Conservation (phyloP, 768 basidiomycete genomes). For the Boletus edulis region DNA sequence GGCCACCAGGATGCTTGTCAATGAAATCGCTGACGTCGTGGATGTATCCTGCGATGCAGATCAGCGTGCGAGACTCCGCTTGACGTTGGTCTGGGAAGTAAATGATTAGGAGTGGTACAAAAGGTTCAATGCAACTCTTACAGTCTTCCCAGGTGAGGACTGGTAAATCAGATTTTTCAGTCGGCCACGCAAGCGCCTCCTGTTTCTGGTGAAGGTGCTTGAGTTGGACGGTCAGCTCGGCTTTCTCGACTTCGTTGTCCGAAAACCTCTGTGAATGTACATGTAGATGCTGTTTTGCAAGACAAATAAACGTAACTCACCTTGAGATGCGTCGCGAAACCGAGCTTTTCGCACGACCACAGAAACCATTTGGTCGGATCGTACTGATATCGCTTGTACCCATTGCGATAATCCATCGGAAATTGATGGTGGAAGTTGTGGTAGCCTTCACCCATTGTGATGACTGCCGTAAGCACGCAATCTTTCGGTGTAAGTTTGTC, state of each 20-base stretch:
- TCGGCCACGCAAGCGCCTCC: constrained; percentile 74
- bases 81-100: constrained; percentile 65
- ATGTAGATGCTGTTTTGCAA: neutral
- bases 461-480: constrained; percentile 80
- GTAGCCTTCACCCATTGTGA: constrained; percentile 93
- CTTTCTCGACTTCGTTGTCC: constrained; percentile 72
- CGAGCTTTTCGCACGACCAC: constrained; percentile 42
- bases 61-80: constrained; percentile 69
- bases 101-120: constrained; percentile 3
- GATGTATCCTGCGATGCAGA: constrained; percentile 86
- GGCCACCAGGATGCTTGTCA: constrained; percentile 87
- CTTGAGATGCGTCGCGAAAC: constrained; percentile 53
- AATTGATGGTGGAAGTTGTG: constrained; percentile 97
- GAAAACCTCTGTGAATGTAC: constrained; percentile 37
- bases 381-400: constrained; percentile 84
- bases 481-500: constrained; percentile 92
- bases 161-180: constrained; percentile 69
- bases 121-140: constrained; percentile 29
- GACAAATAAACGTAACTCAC: constrained; percentile 5
- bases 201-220: constrained; percentile 77
- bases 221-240: constrained; percentile 87
- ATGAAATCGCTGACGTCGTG: constrained; percentile 80
- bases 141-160: constrained; percentile 83
- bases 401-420: constrained; percentile 94
- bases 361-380: constrained; percentile 91